Conservation (phyloP, 768 basidiomycete species). For the Lactifluus piperatus region DNA sequence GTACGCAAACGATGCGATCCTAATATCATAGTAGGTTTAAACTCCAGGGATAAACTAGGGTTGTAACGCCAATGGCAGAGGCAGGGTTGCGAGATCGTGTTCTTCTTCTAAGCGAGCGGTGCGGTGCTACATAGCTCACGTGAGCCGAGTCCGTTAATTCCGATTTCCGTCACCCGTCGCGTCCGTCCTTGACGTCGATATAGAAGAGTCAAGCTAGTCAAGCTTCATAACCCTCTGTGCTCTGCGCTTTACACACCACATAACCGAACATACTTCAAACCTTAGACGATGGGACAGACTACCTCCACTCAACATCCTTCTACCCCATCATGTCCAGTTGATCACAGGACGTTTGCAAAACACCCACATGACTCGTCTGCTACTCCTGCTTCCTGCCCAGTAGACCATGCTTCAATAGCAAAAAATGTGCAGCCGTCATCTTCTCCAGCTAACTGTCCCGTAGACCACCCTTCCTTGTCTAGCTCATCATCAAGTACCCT, state of each 20-base stretch:
- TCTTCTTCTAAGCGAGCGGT: no score
- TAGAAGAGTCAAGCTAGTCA: no score
- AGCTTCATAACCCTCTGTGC: neutral
- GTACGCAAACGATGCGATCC: no score
- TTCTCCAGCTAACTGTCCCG: conserved; percentile 31
- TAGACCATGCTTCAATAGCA: conserved; percentile 11
- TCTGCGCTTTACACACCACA: neutral
- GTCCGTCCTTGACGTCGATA: no score
- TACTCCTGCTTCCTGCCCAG: conserved; percentile 18
- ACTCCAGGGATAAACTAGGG: no score
- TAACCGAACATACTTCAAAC: neutral
- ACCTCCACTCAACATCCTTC: conserved; percentile 1
- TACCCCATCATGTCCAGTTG: conserved; percentile 15
- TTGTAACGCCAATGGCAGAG: no score
- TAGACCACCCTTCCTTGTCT: conserved; percentile 27
- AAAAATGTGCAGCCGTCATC: conserved; percentile 17
- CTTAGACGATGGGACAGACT: conserved; percentile 10
- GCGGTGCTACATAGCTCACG: no score
- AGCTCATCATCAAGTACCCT: conserved; percentile 17
- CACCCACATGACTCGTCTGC: conserved; percentile 11
- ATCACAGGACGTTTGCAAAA: conserved; percentile 11
- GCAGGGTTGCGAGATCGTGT: no score
- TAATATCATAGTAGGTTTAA: no score
- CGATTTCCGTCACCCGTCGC: no score
- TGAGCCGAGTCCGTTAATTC: no score